These are phyloP conservation scores for Scheffersomyces lignicola DNA, from an alignment of 1,139 yeast genomes.

Conservation along the genomic window DNA sequence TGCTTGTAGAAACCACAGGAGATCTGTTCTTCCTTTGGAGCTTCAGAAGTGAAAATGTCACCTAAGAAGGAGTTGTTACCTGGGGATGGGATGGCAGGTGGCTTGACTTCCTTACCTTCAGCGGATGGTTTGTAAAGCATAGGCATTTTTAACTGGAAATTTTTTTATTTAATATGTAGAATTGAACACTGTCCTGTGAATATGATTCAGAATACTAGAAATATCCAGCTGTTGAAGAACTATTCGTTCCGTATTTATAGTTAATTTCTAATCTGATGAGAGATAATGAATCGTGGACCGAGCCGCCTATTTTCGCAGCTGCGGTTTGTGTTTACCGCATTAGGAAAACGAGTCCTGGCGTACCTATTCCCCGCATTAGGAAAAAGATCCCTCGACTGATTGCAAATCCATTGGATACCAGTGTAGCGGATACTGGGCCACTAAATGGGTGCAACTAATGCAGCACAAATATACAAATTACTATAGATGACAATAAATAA, in stretches of 20 bases:
- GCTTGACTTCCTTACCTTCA: constrained; percentile 55
- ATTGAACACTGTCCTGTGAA: neutral
- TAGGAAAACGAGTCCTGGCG: constrained; percentile 8
- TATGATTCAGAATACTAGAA: neutral
- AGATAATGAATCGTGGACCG: neutral
- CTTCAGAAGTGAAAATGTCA: constrained; percentile 59
- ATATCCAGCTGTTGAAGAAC: neutral
- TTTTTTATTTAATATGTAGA: neutral
- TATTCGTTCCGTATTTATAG: neutral
- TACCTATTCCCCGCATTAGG: too few relatives aligned
- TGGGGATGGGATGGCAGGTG: constrained; percentile 57
- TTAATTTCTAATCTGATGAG: neutral
- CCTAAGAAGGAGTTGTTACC: constrained; percentile 68
- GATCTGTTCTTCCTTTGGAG: constrained; percentile 58
- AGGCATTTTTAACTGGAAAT: constrained; percentile 55
- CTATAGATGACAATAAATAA: too few relatives aligned
- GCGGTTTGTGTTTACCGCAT: neutral
- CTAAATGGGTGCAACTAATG: too few relatives aligned
- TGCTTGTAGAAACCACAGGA: constrained; percentile 68
- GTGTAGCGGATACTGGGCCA: too few relatives aligned
- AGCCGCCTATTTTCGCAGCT: neutral
- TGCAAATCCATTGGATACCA: too few relatives aligned
- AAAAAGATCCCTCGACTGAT: too few relatives aligned
- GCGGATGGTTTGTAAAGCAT: constrained; percentile 54
- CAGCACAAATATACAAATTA: too few relatives aligned